Evolutionary conservation across 352 stramenopile genomes (phyloP).

Genomic region (Phytopythium montanum): DNA sequence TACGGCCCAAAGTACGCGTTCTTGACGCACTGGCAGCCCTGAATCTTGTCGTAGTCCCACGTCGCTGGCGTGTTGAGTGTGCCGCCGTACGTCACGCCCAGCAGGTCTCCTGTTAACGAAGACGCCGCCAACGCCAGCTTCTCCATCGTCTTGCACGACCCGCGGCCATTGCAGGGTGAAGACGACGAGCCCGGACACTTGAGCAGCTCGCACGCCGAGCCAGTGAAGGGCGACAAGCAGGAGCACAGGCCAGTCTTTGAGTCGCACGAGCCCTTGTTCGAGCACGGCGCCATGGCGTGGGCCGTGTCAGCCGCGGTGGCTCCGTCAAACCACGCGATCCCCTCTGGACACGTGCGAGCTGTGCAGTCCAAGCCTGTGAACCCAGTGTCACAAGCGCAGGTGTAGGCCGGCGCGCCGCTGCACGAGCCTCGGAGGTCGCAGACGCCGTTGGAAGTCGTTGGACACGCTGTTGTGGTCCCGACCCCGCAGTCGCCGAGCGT

Average conservation of each 20-base stretch:
- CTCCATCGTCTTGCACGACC: slow-evolving; percentile 74
- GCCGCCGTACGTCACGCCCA: slow-evolving; percentile 61
- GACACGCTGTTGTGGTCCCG: slow-evolving; percentile 27
- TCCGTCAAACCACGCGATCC: slow-evolving; percentile 65
- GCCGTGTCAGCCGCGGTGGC: slow-evolving; percentile 45
- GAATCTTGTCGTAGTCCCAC: slow-evolving; percentile 86
- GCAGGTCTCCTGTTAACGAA: slow-evolving; percentile 30
- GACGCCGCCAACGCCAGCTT: slow-evolving; percentile 43
- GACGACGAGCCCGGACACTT: slow-evolving; percentile 31
- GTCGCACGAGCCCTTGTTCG: slow-evolving; percentile 56
- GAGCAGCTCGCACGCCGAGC: slow-evolving; percentile 68
- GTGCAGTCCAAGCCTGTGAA: slow-evolving; percentile 60
- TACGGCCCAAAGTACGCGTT: slow-evolving; percentile 72
- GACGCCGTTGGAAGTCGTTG: slow-evolving; percentile 20
- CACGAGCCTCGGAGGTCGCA: slow-evolving; percentile 56
- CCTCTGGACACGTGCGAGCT: slow-evolving; percentile 42
- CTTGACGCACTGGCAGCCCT: slow-evolving; percentile 72
- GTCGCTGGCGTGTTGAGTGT: slow-evolving; percentile 48
- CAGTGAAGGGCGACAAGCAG: slow-evolving; percentile 72
- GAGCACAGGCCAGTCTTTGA: slow-evolving; percentile 45
- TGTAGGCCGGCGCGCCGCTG: slow-evolving; percentile 31
- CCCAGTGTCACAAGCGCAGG: slow-evolving; percentile 59
- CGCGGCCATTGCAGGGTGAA: slow-evolving; percentile 57
- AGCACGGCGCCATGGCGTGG: slow-evolving; percentile 45
- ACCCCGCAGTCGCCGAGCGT: slow-evolving; percentile 48